A percentile compares a stretch with the other conserved stretches of the same genome.
phyloP scores from a whole-genome alignment of 2,329 filamentous ascomycete species.

The Chaetomium strumarium region DNA sequence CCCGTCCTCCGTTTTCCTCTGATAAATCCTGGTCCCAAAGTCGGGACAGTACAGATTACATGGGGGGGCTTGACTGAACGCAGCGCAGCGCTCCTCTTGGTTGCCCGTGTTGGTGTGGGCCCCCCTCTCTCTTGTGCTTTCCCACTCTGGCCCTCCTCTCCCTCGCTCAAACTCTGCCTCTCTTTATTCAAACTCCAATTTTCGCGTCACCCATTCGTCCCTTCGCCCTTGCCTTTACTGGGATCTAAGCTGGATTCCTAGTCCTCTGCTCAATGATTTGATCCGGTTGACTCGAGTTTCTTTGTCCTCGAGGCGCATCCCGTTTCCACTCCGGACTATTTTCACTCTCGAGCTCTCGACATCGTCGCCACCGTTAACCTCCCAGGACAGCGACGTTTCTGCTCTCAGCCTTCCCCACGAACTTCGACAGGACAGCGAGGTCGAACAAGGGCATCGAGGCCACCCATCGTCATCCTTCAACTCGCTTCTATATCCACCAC shows the following conservation, averaged over 20 bases:
- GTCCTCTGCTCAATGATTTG: slow-evolving; percentile 16
- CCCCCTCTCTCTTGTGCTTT: slow-evolving; percentile 24
- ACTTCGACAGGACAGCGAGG: background rate
- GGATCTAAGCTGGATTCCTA: slow-evolving; percentile 9
- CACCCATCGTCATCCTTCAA: background rate
- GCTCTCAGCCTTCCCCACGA: background rate
- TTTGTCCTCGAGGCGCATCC: slow-evolving; percentile 30
- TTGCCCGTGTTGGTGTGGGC: slow-evolving; percentile 25
- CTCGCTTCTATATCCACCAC: slow-evolving; percentile 5
- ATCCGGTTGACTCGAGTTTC: slow-evolving; percentile 24
- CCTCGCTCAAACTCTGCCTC: slow-evolving; percentile 28
- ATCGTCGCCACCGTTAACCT: slow-evolving; percentile 16
- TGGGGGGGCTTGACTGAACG: slow-evolving; percentile 13
- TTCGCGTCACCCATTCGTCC: slow-evolving; percentile 24
- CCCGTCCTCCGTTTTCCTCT: slow-evolving; percentile 14
- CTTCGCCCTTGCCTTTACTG: background rate
- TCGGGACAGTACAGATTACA: slow-evolving; percentile 6
- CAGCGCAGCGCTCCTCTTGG: slow-evolving; percentile 13
- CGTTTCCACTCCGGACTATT: slow-evolving; percentile 20
- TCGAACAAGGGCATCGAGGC: background rate
- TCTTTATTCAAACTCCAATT: slow-evolving; percentile 20
- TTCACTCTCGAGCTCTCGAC: slow-evolving; percentile 13
- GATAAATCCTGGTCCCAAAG: too few species aligned
- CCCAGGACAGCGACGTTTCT: background rate
- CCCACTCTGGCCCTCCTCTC: slow-evolving; percentile 22